Evolutionary conservation across 192 early-diverging fungal genomes (phyloP).

Genomic region (Phycomyces nitens): DNA sequence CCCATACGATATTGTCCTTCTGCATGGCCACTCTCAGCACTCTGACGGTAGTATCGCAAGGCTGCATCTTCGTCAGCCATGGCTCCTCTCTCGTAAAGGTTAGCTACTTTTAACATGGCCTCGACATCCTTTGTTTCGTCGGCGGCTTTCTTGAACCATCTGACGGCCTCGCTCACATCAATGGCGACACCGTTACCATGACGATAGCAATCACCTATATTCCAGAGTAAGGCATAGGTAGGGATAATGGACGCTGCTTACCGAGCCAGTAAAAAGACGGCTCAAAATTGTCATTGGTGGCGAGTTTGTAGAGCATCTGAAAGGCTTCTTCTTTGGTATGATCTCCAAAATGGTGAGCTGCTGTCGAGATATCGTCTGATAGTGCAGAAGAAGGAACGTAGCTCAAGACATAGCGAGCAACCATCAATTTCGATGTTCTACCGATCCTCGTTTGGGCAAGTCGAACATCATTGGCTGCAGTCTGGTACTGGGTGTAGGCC

Average conservation of each 20-base stretch:
- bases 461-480: slow-evolving; percentile 15
- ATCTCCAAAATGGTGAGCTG: background rate
- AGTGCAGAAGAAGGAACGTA: slow-evolving; percentile 1
- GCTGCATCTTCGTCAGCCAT: slow-evolving; percentile 6
- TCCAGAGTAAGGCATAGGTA: too few species aligned
- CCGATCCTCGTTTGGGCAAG: slow-evolving; percentile 3
- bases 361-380: background rate
- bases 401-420: slow-evolving; percentile 26
- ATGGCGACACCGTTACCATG: slow-evolving; percentile 19
- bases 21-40: slow-evolving; percentile 7
- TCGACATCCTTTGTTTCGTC: slow-evolving; percentile 19
- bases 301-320: slow-evolving; percentile 18
- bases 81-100: slow-evolving; percentile 10
- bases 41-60: slow-evolving; percentile 3
- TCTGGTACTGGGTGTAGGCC: slow-evolving; percentile 24
- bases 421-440: slow-evolving; percentile 26
- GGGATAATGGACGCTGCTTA: too few species aligned
- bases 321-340: slow-evolving; percentile 17
- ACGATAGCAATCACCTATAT: slow-evolving; percentile 32
- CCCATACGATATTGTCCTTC: slow-evolving; percentile 21
- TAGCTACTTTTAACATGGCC: slow-evolving; percentile 21
- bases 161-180: slow-evolving; percentile 9
- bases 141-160: slow-evolving; percentile 26
- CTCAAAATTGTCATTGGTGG: slow-evolving; percentile 12
- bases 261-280: slow-evolving; percentile 31